Conservation (phyloP, 768 basidiomycete species). For the Boletus fagicola region DNA sequence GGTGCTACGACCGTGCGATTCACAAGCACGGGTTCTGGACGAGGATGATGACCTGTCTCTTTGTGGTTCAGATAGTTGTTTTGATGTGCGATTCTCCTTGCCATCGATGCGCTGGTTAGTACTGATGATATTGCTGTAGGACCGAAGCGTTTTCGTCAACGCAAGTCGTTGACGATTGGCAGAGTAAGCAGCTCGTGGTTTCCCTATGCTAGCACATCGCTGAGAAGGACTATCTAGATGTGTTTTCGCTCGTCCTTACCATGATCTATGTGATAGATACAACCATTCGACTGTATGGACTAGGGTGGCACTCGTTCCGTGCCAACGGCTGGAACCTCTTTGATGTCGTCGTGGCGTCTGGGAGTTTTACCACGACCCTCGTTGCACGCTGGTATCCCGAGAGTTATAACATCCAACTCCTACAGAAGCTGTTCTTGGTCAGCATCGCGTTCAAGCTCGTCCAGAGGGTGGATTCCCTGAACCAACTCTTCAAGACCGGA, state of each 20-base stretch:
- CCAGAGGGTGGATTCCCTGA: slow-evolving; percentile 81
- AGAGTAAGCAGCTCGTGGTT: slow-evolving; percentile 46
- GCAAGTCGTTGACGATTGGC: slow-evolving; percentile 48
- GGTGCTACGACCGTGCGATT: slow-evolving; percentile 92
- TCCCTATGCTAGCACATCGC: slow-evolving; percentile 2
- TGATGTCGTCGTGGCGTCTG: slow-evolving; percentile 75
- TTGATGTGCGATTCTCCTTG: slow-evolving; percentile 60
- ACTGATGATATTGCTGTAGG: slow-evolving; percentile 42
- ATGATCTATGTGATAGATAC: slow-evolving; percentile 77
- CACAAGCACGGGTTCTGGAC: slow-evolving; percentile 95
- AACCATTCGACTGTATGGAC: slow-evolving; percentile 71
- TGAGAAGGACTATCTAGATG: slow-evolving; percentile 45
- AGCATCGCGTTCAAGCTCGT: slow-evolving; percentile 93
- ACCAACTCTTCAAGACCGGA: slow-evolving; percentile 95
- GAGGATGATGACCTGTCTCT: slow-evolving; percentile 71
- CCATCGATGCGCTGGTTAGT: background rate
- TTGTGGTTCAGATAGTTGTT: slow-evolving; percentile 75
- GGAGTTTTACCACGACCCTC: slow-evolving; percentile 82
- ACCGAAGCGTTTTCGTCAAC: slow-evolving; percentile 72
- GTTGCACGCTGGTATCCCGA: slow-evolving; percentile 55
- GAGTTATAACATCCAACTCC: slow-evolving; percentile 56
- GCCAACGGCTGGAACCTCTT: slow-evolving; percentile 94
- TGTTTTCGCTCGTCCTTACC: slow-evolving; percentile 73
- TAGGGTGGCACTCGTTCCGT: slow-evolving; percentile 82
- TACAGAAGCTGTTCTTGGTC: slow-evolving; percentile 91